Base-by-base conservation (phyloP, 371 early-diverging fungal genomes). In the Polyrhizophydium stewartii region DNA sequence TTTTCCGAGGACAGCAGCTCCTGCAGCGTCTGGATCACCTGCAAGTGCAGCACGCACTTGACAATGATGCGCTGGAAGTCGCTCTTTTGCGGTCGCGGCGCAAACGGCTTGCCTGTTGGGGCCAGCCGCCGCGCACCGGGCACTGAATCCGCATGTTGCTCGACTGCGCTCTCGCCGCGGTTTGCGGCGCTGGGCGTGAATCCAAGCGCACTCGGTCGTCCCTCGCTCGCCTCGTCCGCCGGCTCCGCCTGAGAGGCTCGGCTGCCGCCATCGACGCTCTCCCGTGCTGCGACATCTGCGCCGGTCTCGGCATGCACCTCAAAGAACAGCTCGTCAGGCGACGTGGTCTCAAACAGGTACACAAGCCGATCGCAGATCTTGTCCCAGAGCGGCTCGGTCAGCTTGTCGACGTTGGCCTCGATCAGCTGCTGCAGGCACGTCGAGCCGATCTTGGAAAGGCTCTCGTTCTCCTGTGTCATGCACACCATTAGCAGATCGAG, bases 381-480 rank as follows among this genome's bases (percentile, higher is more conserved):
- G 45, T 84, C 84, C 93, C 94, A 93, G 19, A 86, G 78, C 3
- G 65, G 73, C 1, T 64, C 73, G 60, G 86, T 84, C 65, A 93
- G 83, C 66, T 85, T 85, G 38, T 78, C 65, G 10, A 84, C 84
- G 66, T 94, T 94, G 38, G 73, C 72, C 55, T 90, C 90, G 38
- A 96, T 84, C 60, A 94, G 83, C 60, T 91, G 89, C 69, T 92
- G 92, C 61, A 96, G 72, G 64, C 97, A 94, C 47, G 90, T 88
- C 33, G 90, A 89, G 2, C 97, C 97, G 60, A 94, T 92, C 52
- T 88, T 79, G 24, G 91, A 89, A 56, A 96, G 78, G 0, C 92
- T 88, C 66, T 95, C 93, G 66, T 92, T 90, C 59, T 92, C 93
- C 81, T 94, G 94, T 22, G 86, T 86, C 63, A 93, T 89, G 72